Evolutionary conservation across 495 filamentous ascomycete genomes (phyloP).

Genomic region (Echria macrotheca): DNA sequence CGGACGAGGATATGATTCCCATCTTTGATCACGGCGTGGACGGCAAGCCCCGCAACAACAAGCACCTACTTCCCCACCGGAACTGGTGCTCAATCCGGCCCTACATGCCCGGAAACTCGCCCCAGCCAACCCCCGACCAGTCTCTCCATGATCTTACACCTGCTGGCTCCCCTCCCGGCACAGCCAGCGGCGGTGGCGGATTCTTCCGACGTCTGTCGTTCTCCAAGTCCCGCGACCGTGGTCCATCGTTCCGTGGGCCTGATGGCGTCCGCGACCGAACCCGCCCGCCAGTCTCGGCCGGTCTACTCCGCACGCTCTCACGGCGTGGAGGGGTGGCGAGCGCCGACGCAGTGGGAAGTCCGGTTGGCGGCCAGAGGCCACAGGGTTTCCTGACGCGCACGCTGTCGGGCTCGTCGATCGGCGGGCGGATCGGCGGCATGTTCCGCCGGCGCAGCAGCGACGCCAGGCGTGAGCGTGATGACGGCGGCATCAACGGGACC

Average conservation of each 20-base stretch:
- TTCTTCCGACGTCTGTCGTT: constrained; percentile 39
- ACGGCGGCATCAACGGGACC: constrained; percentile 47
- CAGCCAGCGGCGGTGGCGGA: constrained; percentile 12
- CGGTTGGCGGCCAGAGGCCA: constrained; percentile 40
- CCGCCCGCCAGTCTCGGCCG: constrained; percentile 28
- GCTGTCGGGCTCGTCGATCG: constrained; percentile 23
- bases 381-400: constrained; percentile 59
- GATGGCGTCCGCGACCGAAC: constrained; percentile 23
- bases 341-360: constrained; percentile 45
- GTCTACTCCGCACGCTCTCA: constrained; percentile 35
- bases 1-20: constrained; percentile 93
- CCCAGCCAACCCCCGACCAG: constrained; percentile 55
- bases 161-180: constrained; percentile 22
- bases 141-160: constrained; percentile 38
- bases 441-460: constrained; percentile 50
- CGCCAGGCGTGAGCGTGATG: constrained; percentile 35
- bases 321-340: constrained; percentile 28
- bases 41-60: constrained; percentile 84
- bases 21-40: constrained; percentile 87
- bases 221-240: constrained; percentile 28
- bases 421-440: constrained; percentile 37
- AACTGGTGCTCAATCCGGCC: constrained; percentile 89
- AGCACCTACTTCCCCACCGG: constrained; percentile 77
- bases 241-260: constrained; percentile 22
- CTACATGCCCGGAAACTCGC: constrained; percentile 72